A percentile compares a stretch with the other conserved stretches of the same genome.
Conservation (phyloP, 2,329 filamentous ascomycete species). For the Aspergillus sergii region DNA sequence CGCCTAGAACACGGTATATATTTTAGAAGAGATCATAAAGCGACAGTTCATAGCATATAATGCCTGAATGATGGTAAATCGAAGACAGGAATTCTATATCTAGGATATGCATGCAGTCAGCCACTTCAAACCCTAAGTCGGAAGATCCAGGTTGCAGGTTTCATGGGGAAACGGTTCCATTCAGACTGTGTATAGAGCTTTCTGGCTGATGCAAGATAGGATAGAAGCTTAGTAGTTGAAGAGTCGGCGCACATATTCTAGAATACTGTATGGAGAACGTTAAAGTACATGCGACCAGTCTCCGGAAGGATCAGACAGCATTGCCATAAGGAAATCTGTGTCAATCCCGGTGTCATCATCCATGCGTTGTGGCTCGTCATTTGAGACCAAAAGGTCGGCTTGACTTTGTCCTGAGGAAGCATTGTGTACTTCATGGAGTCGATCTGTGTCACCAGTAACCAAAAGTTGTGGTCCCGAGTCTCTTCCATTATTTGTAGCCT, state of each 20-base stretch:
- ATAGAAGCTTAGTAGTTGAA: too few species aligned
- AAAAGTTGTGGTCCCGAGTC: neutral
- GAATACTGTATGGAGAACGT: neutral
- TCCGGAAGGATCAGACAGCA: neutral
- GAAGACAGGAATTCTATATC: too few species aligned
- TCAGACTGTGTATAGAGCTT: too few species aligned
- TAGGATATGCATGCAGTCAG: too few species aligned
- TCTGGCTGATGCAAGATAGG: too few species aligned
- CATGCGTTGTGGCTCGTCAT: neutral
- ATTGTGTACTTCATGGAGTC: neutral
- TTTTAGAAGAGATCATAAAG: neutral
- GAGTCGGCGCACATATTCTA: too few species aligned
- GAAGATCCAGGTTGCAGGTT: too few species aligned
- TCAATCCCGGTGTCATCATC: neutral
- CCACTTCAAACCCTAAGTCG: too few species aligned
- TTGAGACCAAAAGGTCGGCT: fast-evolving
- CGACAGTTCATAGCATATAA: too few species aligned
- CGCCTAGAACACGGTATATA: neutral
- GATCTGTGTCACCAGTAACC: neutral
- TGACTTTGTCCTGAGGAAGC: neutral
- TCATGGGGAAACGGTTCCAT: too few species aligned
- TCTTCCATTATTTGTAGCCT: neutral
- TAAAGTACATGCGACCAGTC: neutral
- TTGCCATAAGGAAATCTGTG: neutral
- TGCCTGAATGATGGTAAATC: too few species aligned